Evolutionary conservation across 2,329 filamentous ascomycete genomes (phyloP), one percentile per base, ranked within the genome.

Genomic region (Xylaria sp.): DNA sequence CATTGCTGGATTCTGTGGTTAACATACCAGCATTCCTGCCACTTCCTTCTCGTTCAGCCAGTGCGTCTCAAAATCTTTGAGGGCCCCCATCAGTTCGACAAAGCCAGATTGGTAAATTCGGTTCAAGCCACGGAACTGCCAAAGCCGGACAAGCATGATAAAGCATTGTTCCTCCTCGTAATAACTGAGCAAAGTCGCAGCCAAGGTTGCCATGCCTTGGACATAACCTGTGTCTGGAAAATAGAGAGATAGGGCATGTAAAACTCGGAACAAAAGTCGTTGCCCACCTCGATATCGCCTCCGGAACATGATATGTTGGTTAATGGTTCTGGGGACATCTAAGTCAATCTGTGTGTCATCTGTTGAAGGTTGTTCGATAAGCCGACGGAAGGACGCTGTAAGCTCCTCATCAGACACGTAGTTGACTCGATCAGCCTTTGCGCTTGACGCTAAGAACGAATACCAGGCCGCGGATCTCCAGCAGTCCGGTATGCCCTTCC

Each of bases 331-430:
- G 0, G 96, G 96, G 20, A 99, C 96, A 79, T 99, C 96, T 52
- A 98, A 89, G 79, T 99, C 96, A 75, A 99, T 99, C 82, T 99
- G 96, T 25, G 95, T 90, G 79, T 99, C 96, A 78, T 99, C 96
- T 0, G 94, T 90, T 2, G 92, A 97, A 64, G 89, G 89, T 68
- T 90, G 83, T 18, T 89, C 84, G 76, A 97, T 91, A 33, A 97
- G 86, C 52, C 89, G 87, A 78, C 92, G 88, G 78, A 94, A 97
- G 36, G 88, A 85, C 51, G 86, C 84, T 48, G 94, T 89, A 57
- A 98, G 86, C 65, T 92, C 86, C 49, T 91, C 88, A 65, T 96
- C 93, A 0, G 89, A 85, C 3, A 88, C 87, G 60, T 87, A 89
- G n/a, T 73, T 72, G 67, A 88, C 85, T 60, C 85, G 82, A 71